phyloP scores from a whole-genome alignment of 2,329 filamentous ascomycete species.

The Epichloe coenophiala region DNA sequence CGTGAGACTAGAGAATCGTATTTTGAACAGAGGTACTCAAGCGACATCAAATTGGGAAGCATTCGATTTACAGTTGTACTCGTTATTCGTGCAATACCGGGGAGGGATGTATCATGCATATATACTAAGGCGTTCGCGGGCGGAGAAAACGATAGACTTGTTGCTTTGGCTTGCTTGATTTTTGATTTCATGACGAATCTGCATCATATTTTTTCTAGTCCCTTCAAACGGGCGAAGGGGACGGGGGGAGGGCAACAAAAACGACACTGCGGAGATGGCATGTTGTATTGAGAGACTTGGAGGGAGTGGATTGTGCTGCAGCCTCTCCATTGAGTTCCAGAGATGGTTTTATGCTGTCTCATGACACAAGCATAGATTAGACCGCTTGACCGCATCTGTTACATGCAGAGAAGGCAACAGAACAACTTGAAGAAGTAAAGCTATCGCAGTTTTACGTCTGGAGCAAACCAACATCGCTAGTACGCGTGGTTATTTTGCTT shows the following conservation, averaged over 20 bases:
- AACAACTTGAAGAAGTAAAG: not conserved
- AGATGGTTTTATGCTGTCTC: not conserved
- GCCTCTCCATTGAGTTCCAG: not conserved
- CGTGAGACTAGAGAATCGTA: not conserved
- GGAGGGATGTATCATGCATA: constrained; percentile 5
- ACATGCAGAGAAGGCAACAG: not conserved
- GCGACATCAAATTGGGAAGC: not conserved
- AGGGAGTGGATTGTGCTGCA: not conserved
- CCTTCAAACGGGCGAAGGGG: not conserved
- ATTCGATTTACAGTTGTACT: not conserved
- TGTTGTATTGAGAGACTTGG: not conserved
- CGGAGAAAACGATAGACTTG: constrained; percentile 5
- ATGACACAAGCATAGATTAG: not conserved
- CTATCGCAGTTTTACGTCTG: not conserved
- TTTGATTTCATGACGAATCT: not conserved
- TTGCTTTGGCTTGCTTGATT: constrained; percentile 3
- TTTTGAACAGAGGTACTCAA: not conserved
- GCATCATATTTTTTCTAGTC: not conserved
- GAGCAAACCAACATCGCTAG: not conserved
- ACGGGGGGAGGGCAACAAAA: not conserved
- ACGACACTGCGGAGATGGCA: not conserved
- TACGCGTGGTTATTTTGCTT: not conserved
- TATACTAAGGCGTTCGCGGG: constrained; percentile 6
- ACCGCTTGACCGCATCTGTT: not conserved
- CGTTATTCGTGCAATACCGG: not conserved